Evolutionary conservation across 352 stramenopile species (phyloP).

Genomic region (Phytophthora idaei): DNA sequence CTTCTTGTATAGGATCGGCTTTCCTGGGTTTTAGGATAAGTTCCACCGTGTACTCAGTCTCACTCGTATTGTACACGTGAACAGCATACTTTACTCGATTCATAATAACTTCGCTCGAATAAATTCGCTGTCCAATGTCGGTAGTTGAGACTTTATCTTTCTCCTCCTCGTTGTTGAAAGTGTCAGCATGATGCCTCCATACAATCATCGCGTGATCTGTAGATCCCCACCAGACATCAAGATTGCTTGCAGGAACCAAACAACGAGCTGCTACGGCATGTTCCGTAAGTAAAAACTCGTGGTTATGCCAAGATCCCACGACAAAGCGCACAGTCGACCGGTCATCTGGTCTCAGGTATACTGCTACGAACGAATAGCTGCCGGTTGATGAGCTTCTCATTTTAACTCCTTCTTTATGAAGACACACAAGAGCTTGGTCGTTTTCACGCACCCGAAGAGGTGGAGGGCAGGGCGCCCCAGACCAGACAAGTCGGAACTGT

Average conservation of each 20-base stretch:
- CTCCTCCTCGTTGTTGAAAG: slow-evolving; percentile 8
- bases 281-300: slow-evolving; percentile 32
- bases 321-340: slow-evolving; percentile 48
- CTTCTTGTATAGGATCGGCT: background rate
- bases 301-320: slow-evolving; percentile 20
- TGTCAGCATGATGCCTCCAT: slow-evolving; percentile 36
- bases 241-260: slow-evolving; percentile 35
- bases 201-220: slow-evolving; percentile 28
- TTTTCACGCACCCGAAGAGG: slow-evolving; percentile 60
- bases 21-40: slow-evolving; percentile 19
- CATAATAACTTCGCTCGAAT: slow-evolving; percentile 44
- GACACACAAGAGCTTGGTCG: slow-evolving; percentile 51
- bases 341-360: slow-evolving; percentile 46
- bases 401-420: slow-evolving; percentile 68
- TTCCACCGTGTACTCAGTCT: slow-evolving; percentile 36
- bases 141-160: background rate
- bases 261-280: slow-evolving; percentile 18
- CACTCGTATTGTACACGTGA: slow-evolving; percentile 38
- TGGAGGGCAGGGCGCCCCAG: slow-evolving; percentile 52
- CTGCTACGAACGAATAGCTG: slow-evolving; percentile 36
- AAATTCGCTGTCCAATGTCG: slow-evolving; percentile 28
- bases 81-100: slow-evolving; percentile 12
- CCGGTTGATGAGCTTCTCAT: slow-evolving; percentile 1
- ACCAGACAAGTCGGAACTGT: slow-evolving; percentile 64
- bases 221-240: slow-evolving; percentile 27